Evolutionary conservation across 2,329 filamentous ascomycete species (phyloP).

Genomic region (Trichoderma aggressivum): DNA sequence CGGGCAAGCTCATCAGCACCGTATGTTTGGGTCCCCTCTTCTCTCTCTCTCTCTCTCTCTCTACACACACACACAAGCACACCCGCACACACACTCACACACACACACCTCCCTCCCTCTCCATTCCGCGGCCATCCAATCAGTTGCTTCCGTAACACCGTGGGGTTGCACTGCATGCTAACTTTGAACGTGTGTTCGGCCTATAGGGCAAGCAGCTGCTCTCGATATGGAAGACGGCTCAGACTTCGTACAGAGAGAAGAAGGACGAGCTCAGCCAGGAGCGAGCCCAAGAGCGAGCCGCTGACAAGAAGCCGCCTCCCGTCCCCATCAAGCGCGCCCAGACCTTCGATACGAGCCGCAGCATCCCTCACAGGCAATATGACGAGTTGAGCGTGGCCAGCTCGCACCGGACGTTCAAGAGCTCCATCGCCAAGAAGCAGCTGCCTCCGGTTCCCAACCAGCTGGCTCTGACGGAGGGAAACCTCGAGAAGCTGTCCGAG

Average conservation of each 20-base stretch:
- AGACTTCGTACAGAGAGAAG: conserved; percentile 80
- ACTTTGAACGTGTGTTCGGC: background rate
- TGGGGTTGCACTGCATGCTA: conserved; percentile 3
- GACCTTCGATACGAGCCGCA: conserved; percentile 31
- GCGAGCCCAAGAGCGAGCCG: conserved; percentile 54
- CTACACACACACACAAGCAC: background rate
- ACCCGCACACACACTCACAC: background rate
- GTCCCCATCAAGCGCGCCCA: conserved; percentile 16
- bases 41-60: too few species aligned
- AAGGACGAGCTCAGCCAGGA: conserved; percentile 77
- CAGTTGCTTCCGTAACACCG: conserved; percentile 14
- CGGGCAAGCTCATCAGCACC: conserved; percentile 85
- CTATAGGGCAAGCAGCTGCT: conserved; percentile 81
- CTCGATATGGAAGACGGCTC: conserved; percentile 88
- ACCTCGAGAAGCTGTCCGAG: conserved; percentile 53
- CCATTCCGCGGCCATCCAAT: background rate
- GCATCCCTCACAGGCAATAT: conserved; percentile 25
- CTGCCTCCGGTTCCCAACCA: conserved; percentile 26
- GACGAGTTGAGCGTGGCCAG: conserved; percentile 37
- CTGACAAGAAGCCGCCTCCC: background rate
- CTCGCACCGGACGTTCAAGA: conserved; percentile 42
- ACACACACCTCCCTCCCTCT: background rate
- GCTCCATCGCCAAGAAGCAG: conserved; percentile 32
- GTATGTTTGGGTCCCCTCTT: conserved; percentile 49
- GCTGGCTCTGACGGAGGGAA: conserved; percentile 48